These are phyloP conservation scores for Ulota crispa DNA, from an alignment of 225 moss, liverwort and hornwort species.

Conservation along the genomic window DNA sequence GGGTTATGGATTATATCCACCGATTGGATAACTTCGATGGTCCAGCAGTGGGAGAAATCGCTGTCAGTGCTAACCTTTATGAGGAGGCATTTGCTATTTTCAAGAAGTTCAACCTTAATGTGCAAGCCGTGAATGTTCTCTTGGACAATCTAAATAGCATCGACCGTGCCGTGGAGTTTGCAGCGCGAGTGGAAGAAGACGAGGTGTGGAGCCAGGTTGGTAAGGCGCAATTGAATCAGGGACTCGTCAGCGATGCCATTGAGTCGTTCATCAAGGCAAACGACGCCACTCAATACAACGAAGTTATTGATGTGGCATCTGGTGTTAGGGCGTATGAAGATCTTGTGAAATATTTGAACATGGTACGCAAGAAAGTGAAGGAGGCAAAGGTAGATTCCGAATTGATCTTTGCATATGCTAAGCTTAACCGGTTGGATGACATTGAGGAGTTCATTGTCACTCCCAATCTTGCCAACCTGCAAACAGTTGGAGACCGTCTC, in stretches of 20 bases:
- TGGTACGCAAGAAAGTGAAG: constrained; percentile 99
- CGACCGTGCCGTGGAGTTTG: constrained; percentile 95
- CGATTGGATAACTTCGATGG: constrained; percentile 98
- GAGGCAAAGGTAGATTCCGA: constrained; percentile 97
- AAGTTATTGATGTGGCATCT: constrained; percentile 86
- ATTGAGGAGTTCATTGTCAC: constrained; percentile 94
- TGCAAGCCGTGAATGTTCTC: constrained; percentile 98
- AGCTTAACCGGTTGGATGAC: constrained; percentile 88
- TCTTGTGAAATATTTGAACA: constrained; percentile 83
- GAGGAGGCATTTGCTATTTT: constrained; percentile 99
- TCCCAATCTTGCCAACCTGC: constrained; percentile 95
- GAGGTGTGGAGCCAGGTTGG: constrained; percentile 99
- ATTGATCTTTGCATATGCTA: constrained; percentile 93
- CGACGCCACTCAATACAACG: constrained; percentile 92
- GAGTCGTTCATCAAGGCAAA: constrained; percentile 97
- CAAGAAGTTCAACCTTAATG: constrained; percentile 97
- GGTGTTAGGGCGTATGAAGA: constrained; percentile 90
- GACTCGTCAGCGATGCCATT: constrained; percentile 95
- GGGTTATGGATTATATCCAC: constrained; percentile 99
- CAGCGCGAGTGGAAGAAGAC: constrained; percentile 95
- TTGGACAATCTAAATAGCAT: constrained; percentile 86
- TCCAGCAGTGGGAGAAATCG: constrained; percentile 97
- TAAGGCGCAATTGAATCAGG: constrained; percentile 94
- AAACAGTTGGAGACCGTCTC: constrained; percentile 85
- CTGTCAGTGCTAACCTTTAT: constrained; percentile 86